Evolutionary conservation across 148 eudicot species (phyloP).

Genomic region (Selenicereus undatus): DNA sequence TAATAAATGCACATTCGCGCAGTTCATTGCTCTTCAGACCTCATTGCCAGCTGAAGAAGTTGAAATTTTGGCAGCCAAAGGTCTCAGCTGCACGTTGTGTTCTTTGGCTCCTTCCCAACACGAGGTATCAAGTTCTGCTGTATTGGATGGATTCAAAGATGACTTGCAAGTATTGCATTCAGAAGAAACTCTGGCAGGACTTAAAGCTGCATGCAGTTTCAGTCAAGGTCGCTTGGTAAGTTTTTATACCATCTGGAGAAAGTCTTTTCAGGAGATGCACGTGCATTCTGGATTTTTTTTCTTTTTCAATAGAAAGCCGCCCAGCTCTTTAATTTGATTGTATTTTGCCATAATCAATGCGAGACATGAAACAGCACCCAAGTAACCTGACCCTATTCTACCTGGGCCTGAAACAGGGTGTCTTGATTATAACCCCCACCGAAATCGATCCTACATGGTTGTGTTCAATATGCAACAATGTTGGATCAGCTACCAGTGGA

Average conservation of each 20-base stretch:
- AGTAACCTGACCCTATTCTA: not conserved
- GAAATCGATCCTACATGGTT: not conserved
- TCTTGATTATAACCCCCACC: not conserved
- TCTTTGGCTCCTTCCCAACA: slow-evolving; percentile 16
- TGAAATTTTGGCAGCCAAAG: slow-evolving; percentile 51
- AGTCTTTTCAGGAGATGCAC: not conserved
- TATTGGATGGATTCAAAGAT: slow-evolving; percentile 34
- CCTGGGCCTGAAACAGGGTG: not conserved
- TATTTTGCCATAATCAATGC: not conserved
- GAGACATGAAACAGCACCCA: not conserved
- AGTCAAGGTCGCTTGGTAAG: slow-evolving; percentile 52
- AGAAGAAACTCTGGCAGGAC: slow-evolving; percentile 44
- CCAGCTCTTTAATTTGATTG: not conserved
- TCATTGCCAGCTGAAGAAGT: slow-evolving; percentile 42
- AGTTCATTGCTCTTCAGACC: slow-evolving; percentile 58
- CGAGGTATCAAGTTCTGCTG: slow-evolving; percentile 15
- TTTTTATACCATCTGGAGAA: not conserved
- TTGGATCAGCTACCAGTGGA: not conserved
- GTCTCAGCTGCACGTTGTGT: slow-evolving; percentile 27
- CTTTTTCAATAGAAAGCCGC: too few species aligned
- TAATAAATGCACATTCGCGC: slow-evolving; percentile 20
- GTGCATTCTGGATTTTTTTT: too few species aligned
- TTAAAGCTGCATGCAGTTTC: slow-evolving; percentile 32
- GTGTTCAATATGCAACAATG: not conserved
- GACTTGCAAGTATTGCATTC: slow-evolving; percentile 45